These are phyloP conservation scores for Fomitopsis serialis DNA, from an alignment of 768 basidiomycete species.

Conservation along the genomic window DNA sequence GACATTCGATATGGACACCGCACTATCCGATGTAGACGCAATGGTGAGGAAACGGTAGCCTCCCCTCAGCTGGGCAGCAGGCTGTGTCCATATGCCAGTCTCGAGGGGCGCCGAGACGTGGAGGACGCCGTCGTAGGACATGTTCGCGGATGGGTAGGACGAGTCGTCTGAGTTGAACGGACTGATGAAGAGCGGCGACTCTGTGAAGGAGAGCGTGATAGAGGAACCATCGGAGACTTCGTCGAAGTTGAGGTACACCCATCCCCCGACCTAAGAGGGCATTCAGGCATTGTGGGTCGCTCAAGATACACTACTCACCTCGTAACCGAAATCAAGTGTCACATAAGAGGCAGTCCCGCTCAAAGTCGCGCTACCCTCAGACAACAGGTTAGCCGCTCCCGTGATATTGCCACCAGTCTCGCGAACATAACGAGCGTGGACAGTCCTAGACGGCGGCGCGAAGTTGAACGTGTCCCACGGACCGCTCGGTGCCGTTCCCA, in stretches of 20 bases:
- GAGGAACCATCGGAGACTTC: slow-evolving; percentile 26
- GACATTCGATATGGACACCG: slow-evolving; percentile 42
- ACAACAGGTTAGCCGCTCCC: slow-evolving; percentile 28
- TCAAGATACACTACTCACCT: slow-evolving; percentile 27
- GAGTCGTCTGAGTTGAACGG: slow-evolving; percentile 48
- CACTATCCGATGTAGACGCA: slow-evolving; percentile 27
- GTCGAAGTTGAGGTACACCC: slow-evolving; percentile 44
- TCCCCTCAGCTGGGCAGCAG: slow-evolving; percentile 38
- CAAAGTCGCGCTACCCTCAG: slow-evolving; percentile 32
- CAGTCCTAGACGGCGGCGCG: slow-evolving; percentile 42
- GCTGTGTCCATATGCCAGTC: slow-evolving; percentile 43
- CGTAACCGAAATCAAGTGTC: slow-evolving; percentile 49
- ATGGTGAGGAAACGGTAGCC: slow-evolving; percentile 52
- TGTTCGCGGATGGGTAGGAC: slow-evolving; percentile 29
- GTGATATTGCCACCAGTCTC: slow-evolving; percentile 30
- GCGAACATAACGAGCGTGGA: slow-evolving; percentile 39
- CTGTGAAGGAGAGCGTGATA: slow-evolving; percentile 51
- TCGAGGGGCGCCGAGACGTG: slow-evolving; percentile 31
- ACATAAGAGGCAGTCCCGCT: slow-evolving; percentile 38
- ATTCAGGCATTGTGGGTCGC: neutral
- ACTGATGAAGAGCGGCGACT: slow-evolving; percentile 50
- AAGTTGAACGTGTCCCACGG: slow-evolving; percentile 51
- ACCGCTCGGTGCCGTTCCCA: slow-evolving; percentile 34
- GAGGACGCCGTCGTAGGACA: slow-evolving; percentile 41
- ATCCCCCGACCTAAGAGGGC: slow-evolving; percentile 41